Evolutionary conservation across 768 basidiomycete species (phyloP), one percentile per base, ranked within the genome.

Genomic region (Cubamyces lactineus): DNA sequence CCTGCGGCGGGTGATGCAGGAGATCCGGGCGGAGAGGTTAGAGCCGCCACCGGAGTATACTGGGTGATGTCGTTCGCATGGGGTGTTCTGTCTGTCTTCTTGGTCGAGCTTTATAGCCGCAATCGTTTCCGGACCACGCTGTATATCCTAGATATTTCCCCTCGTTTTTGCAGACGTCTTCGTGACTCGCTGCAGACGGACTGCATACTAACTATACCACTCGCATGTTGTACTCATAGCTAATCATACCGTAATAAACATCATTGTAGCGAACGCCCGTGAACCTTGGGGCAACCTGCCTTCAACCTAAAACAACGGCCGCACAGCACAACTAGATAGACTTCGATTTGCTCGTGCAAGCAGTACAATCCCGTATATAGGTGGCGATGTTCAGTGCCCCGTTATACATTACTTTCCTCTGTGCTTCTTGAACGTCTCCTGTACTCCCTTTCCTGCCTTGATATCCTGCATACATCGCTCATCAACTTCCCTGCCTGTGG

Each of bases 381-480:
- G 9, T 34, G 34, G 9, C 11, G 34, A 34, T 34, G 11, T 11
- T 23, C 46, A 8, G 12, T 24, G 21, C 41, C 11, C 23, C 24
- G 5, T 24, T 0, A 26, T 16, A 5, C 16, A 4, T 52, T 23
- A 75, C 68, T 75, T 80, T 41, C 88, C 87, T 71, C 94, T 78
- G 69, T 92, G 87, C 62, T 84, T 75, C 72, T 82, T 86, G 79
- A 96, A 95, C n/a, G 90, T 86, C 50, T 83, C 85, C 66, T 86
- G 82, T 3, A 96, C 81, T 12, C 91, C 86, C 62, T 83, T 83
- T 1, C 95, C 94, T 23, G 80, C 83, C 62, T 77, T 79, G 65
- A 97, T 89, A 68, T 96, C 95, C 59, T 74, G 73, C 80, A 90
- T 82, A 59, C 92, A 93, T 59, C 75, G 78, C 21, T 77, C 86